Evolutionary conservation across 2,329 filamentous ascomycete genomes (phyloP), one percentile per base, ranked within the genome.

Genomic region (Monilinia laxa): DNA sequence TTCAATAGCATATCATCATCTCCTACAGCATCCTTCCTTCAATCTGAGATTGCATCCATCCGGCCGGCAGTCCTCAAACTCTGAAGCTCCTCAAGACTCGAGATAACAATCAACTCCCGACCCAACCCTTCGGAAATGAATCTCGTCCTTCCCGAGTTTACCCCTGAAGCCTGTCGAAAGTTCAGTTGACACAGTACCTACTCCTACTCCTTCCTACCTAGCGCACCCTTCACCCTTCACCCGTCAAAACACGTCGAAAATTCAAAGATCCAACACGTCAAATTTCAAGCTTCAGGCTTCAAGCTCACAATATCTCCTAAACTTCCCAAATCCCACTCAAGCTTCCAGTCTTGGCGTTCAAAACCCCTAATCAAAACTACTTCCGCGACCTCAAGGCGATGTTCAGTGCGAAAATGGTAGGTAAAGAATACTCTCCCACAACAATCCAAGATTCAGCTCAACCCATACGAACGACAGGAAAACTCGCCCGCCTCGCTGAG

Each of bases 111-210:
- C 56, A 58, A 59, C 56, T 59, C 40, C 40, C 57, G 28, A 59
- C 14, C 57, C 42, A 35, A 23, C 20, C 42, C 57, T 5, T 49
- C 57, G 57, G 28, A 49, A 60, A 49, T 60, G 42, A 60, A 35
- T 1, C 57, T 59, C 57, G 25, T 35, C 57, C 28, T 59, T 59
- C 57, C 57, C 40, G 42, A 59, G 57, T 38, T 55, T 55, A n/a
- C 53, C 53, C 57, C 57, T 59, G 42, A 59, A 47, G 40, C 40
- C 25, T 47, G 31, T 35, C 31, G 7, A 35, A 35, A 9, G 31
- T 35, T 35, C 31, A 35, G 7, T 35, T 5, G 7, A 35, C 31
- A 35, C 31, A 35, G 31, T 35, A 35, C 31, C 5, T 35, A 35
- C 31, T 5, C 31, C 31, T 28, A 28, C 28, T 28, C 28, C 28